These are phyloP conservation scores for Pyropia yezoensis DNA, from an alignment of 23 red algal species.

Conservation along the genomic window DNA sequence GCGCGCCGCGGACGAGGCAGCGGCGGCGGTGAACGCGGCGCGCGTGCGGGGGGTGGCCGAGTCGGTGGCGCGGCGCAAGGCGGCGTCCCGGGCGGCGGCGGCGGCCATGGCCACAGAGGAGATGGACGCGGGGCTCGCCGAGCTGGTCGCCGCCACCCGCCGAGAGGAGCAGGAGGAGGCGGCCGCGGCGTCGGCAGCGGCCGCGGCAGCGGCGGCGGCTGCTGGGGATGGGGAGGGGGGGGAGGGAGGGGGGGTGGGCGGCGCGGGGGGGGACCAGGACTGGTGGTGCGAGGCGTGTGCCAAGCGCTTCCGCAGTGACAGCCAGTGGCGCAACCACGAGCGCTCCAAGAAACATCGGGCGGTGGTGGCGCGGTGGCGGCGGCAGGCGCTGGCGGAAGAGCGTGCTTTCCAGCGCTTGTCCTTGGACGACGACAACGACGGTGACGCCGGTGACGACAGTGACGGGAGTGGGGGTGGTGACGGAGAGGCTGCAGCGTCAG, in stretches of 20 bases:
- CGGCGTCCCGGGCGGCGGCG: constrained; percentile 29
- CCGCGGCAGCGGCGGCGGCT: background rate
- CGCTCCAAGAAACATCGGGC: constrained; percentile 74
- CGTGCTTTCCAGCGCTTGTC: background rate
- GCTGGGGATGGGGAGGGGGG: constrained; percentile 3
- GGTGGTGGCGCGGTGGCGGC: constrained; percentile 18
- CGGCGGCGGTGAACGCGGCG: constrained; percentile 7
- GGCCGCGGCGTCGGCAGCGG: constrained; percentile 1
- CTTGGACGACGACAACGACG: background rate
- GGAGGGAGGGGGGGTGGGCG: constrained; percentile 3
- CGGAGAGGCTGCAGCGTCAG: background rate
- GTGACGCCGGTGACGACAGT: background rate
- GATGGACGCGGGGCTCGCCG: constrained; percentile 66
- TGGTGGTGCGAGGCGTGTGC: constrained; percentile 66
- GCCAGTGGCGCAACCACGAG: constrained; percentile 73
- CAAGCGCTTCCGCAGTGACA: constrained; percentile 57
- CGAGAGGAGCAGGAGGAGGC: constrained; percentile 25
- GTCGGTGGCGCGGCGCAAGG: constrained; percentile 13
- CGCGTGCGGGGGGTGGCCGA: constrained; percentile 18
- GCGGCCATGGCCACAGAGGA: constrained; percentile 64
- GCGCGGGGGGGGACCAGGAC: constrained; percentile 6
- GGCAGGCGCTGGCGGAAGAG: constrained; percentile 12
- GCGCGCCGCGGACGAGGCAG: constrained; percentile 26
- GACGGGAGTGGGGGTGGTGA: background rate
- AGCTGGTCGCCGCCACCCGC: constrained; percentile 21